These are phyloP conservation scores for Fusarium verticillioides DNA, from an alignment of 2,329 filamentous ascomycete genomes.

Conservation along the genomic window DNA sequence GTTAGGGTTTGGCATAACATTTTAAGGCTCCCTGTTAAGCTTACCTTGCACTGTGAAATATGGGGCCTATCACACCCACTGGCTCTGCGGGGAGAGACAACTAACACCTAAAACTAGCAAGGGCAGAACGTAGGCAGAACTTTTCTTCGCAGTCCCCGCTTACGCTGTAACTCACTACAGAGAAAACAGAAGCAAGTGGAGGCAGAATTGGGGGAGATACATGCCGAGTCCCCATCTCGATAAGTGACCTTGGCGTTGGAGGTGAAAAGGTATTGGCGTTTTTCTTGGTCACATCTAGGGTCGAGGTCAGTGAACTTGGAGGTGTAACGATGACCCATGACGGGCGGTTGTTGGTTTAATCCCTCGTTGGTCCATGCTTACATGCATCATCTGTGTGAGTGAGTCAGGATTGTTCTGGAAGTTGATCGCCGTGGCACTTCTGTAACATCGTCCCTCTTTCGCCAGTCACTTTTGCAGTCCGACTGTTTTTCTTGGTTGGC, in stretches of 20 bases:
- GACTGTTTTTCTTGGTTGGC: background rate
- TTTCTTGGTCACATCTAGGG: background rate
- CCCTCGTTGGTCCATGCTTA: constrained; percentile 30
- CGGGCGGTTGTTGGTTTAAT: constrained; percentile 7
- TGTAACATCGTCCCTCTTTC: background rate
- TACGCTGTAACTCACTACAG: background rate
- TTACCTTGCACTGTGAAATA: constrained; percentile 30
- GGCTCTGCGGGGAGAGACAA: background rate
- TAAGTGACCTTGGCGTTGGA: constrained; percentile 9
- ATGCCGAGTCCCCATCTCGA: constrained; percentile 3
- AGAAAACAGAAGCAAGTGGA: background rate
- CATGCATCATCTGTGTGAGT: background rate
- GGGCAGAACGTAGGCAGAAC: background rate
- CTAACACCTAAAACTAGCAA: background rate
- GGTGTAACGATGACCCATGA: background rate
- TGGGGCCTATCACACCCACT: background rate
- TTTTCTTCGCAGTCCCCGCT: constrained; percentile 2
- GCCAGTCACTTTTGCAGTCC: background rate
- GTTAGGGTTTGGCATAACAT: constrained; percentile 17
- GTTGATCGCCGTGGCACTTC: constrained; percentile 32
- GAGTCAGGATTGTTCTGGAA: background rate
- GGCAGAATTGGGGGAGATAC: constrained; percentile 1
- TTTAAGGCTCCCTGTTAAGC: constrained; percentile 27
- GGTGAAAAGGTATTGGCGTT: background rate
- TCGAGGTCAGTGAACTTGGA: background rate